Evolutionary conservation across 805 yeast species (phyloP).

Genomic region (Spathaspora hagerdaliae): DNA sequence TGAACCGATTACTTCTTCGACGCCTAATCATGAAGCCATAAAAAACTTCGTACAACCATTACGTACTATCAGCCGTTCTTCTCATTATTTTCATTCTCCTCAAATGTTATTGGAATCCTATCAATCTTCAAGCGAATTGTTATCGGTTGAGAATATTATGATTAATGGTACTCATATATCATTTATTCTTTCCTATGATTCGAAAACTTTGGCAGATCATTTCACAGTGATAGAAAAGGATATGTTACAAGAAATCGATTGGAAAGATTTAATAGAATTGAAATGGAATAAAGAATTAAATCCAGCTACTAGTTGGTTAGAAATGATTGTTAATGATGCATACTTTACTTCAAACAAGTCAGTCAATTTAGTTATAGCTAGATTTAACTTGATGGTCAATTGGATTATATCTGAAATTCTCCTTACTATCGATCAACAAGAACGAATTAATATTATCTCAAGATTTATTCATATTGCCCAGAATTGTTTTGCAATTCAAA

Average conservation of each 20-base stretch:
- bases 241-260: constrained; percentile 77
- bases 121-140: constrained; percentile 19
- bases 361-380: constrained; percentile 71
- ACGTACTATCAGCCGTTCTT: background rate
- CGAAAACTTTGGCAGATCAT: constrained; percentile 69
- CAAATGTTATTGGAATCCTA: constrained; percentile 34
- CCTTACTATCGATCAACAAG: constrained; percentile 55
- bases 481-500: constrained; percentile 67
- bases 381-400: constrained; percentile 85
- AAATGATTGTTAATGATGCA: constrained; percentile 55
- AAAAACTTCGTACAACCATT: background rate
- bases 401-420: constrained; percentile 90
- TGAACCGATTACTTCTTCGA: constrained; percentile 7
- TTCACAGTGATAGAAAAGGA: constrained; percentile 86
- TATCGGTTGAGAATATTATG: constrained; percentile 40
- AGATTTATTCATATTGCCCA: constrained; percentile 84
- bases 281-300: constrained; percentile 65
- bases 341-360: constrained; percentile 55
- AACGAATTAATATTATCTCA: constrained; percentile 70
- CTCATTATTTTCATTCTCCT: constrained; percentile 18
- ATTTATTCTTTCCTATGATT: constrained; percentile 69
- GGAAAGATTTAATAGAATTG: constrained; percentile 82
- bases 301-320: constrained; percentile 82
- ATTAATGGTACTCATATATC: constrained; percentile 64
- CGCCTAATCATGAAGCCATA: constrained; percentile 10